phyloP scores from a whole-genome alignment of 805 yeast genomes.

The Saturnispora sekii region DNA sequence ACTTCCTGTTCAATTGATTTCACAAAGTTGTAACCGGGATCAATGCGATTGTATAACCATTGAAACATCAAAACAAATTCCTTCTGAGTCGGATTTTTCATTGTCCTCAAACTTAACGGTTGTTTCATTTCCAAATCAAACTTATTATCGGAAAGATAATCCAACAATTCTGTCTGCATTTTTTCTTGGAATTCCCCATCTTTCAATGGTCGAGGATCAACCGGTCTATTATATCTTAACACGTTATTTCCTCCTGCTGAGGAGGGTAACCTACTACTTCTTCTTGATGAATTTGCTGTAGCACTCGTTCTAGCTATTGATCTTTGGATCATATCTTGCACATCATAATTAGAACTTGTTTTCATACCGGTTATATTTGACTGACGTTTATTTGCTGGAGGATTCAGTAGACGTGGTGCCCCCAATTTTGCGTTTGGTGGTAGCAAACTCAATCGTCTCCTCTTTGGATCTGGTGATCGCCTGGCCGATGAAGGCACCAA shows the following conservation, averaged over 20 bases:
- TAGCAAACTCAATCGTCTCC: conserved; percentile 22
- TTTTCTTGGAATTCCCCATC: conserved; percentile 58
- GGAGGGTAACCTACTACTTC: conserved; percentile 7
- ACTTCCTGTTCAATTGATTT: conserved; percentile 70
- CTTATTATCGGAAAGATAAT: conserved; percentile 50
- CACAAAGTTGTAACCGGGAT: conserved; percentile 66
- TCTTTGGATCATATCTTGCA: conserved; percentile 22
- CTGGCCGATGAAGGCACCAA: not conserved
- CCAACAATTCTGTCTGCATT: conserved; percentile 59
- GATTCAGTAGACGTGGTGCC: conserved; percentile 22
- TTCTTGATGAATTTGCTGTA: conserved; percentile 12
- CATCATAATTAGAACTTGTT: not conserved
- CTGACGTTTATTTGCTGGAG: conserved; percentile 18
- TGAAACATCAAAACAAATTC: conserved; percentile 73
- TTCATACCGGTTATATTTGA: conserved; percentile 11
- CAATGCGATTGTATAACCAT: conserved; percentile 67
- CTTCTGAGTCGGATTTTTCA: conserved; percentile 76
- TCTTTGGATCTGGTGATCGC: conserved; percentile 14
- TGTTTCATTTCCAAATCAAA: conserved; percentile 72
- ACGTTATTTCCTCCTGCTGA: not conserved
- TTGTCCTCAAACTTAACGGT: conserved; percentile 51
- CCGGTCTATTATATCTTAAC: conserved; percentile 11
- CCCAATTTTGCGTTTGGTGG: conserved; percentile 23
- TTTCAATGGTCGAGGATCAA: conserved; percentile 70
- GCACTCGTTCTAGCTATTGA: conserved; percentile 19